Conservation (phyloP, 2,329 filamentous ascomycete species). For the Colletotrichum kahawae region DNA sequence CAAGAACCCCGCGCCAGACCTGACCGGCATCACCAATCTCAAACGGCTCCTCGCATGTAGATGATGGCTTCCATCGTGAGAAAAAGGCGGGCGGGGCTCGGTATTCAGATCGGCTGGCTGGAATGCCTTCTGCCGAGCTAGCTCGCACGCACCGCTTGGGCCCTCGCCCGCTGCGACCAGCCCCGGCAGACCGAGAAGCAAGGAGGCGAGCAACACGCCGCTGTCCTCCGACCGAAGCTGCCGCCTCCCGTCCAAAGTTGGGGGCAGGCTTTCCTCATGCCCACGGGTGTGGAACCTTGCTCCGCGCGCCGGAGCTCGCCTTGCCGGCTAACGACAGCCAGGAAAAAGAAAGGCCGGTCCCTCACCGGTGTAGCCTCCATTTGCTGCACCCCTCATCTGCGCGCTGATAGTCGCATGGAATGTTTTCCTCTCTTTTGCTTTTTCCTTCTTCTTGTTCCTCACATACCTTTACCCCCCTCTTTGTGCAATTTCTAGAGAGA, state of each 20-base stretch:
- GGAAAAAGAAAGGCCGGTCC: constrained; percentile 9
- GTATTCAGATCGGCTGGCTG: neutral
- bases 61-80: neutral
- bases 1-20: neutral
- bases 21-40: neutral
- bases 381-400: neutral
- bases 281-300: constrained; percentile 3
- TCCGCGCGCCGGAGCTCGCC: neutral
- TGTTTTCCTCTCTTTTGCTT: neutral
- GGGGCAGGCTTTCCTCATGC: neutral
- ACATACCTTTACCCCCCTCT: neutral
- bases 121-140: neutral
- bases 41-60: neutral
- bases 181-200: neutral
- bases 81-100: neutral
- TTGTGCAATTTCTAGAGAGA: neutral
- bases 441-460: neutral
- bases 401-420: neutral
- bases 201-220: neutral
- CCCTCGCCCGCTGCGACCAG: neutral
- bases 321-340: neutral
- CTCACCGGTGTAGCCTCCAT: constrained; percentile 5
- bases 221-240: neutral
- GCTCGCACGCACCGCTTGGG: neutral
- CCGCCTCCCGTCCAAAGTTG: neutral